Percentiles rank a stretch among this genome's conserved stretches.
phyloP scores from a whole-genome alignment of 2,329 filamentous ascomycete species.

The Ophiostoma novo-ulmi region DNA sequence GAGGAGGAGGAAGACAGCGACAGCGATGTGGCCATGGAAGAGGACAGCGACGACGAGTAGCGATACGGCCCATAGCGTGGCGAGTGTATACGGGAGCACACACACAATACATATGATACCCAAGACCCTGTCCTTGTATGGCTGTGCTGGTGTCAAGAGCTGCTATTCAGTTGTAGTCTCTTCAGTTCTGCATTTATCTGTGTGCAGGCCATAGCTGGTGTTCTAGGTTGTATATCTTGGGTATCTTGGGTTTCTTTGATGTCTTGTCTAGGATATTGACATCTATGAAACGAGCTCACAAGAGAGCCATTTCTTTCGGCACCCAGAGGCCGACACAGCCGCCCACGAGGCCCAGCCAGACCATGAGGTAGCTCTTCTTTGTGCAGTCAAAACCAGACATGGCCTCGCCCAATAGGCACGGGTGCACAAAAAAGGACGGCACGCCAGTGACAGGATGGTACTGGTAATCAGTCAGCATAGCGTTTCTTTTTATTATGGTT shows the following conservation, averaged over 20 bases:
- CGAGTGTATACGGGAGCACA: slow-evolving; percentile 5
- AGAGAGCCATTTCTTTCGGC: slow-evolving; percentile 60
- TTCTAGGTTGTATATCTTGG: neutral
- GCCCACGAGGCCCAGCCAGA: slow-evolving; percentile 87
- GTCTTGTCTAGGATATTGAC: neutral
- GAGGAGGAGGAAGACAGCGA: slow-evolving; percentile 61
- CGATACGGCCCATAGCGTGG: neutral
- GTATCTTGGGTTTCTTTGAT: neutral
- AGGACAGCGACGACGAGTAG: slow-evolving; percentile 67
- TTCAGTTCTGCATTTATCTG: neutral
- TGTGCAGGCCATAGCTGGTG: neutral
- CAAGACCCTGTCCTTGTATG: neutral
- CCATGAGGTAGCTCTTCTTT: slow-evolving; percentile 67
- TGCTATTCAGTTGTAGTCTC: neutral
- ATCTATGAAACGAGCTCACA: slow-evolving; percentile 28
- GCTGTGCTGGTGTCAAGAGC: neutral
- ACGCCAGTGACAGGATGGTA: slow-evolving; percentile 76
- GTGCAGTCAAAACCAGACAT: slow-evolving; percentile 62
- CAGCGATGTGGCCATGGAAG: slow-evolving; percentile 60
- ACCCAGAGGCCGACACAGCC: slow-evolving; percentile 73
- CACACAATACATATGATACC: slow-evolving; percentile 18
- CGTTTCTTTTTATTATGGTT: neutral
- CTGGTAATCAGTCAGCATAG: slow-evolving; percentile 38
- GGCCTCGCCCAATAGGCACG: slow-evolving; percentile 79
- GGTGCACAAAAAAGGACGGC: slow-evolving; percentile 86